These are phyloP conservation scores for Xylariomycetidae sp. DNA, from an alignment of 2,329 filamentous ascomycete genomes.

Conservation along the genomic window DNA sequence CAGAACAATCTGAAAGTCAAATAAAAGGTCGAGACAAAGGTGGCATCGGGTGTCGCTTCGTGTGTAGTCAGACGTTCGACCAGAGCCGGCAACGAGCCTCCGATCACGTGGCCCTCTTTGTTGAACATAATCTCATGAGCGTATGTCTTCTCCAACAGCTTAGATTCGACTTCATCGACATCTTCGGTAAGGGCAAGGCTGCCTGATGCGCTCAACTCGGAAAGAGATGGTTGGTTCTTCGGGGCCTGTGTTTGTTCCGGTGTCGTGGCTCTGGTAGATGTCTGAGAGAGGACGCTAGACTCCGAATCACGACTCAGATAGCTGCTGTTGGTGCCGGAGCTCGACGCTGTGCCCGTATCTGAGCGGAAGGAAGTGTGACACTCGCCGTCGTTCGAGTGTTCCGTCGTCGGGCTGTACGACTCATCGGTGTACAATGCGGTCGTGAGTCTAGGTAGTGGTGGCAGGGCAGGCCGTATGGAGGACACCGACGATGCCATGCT, in stretches of 20 bases:
- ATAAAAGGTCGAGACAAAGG: constrained; percentile 92
- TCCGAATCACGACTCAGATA: constrained; percentile 78
- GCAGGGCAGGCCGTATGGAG: constrained; percentile 42
- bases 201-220: constrained; percentile 61
- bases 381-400: constrained; percentile 42
- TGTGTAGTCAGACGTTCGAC: constrained; percentile 93
- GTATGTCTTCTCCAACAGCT: constrained; percentile 84
- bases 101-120: constrained; percentile 91
- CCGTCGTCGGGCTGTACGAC: constrained; percentile 43
- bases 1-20: constrained; percentile 94
- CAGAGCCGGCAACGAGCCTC: constrained; percentile 81
- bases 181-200: constrained; percentile 68
- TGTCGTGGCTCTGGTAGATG: constrained; percentile 82
- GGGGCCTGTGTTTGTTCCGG: constrained; percentile 59
- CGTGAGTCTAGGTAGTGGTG: constrained; percentile 52
- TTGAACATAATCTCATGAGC: constrained; percentile 89
- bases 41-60: constrained; percentile 83
- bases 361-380: constrained; percentile 48
- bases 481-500: constrained; percentile 41
- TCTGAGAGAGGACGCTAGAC: constrained; percentile 70
- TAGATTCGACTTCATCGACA: constrained; percentile 70
- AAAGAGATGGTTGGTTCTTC: constrained; percentile 55
- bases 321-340: constrained; percentile 71
- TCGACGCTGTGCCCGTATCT: constrained; percentile 69
- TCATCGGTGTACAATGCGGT: constrained; percentile 43